Evolutionary conservation across 2,329 filamentous ascomycete genomes (phyloP).

Genomic region (Diaporthe eres): DNA sequence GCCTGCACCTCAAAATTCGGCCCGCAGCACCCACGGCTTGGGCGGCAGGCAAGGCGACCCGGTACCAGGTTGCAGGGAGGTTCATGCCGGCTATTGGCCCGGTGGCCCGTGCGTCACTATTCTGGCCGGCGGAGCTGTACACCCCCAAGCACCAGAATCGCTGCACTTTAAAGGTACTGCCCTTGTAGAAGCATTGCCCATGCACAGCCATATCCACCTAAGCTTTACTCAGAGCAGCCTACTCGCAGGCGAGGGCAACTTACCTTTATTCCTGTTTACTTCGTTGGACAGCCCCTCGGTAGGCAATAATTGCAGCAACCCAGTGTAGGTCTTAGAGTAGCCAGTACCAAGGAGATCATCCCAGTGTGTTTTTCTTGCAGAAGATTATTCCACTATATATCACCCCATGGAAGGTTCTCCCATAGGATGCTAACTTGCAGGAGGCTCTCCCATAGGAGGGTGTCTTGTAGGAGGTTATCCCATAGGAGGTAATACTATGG

Average conservation of each 20-base stretch:
- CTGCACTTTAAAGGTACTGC: too few relatives aligned
- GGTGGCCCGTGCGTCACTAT: background rate
- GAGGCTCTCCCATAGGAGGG: too few relatives aligned
- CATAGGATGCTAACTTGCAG: too few relatives aligned
- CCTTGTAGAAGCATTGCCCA: background rate
- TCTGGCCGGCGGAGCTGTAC: background rate
- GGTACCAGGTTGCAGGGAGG: background rate
- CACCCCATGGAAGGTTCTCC: background rate
- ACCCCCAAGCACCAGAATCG: too few relatives aligned
- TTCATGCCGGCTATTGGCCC: background rate
- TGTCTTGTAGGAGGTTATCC: background rate
- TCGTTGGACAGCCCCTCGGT: background rate
- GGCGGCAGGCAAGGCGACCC: conserved; percentile 38
- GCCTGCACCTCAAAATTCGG: conserved; percentile 38
- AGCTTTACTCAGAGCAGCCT: background rate
- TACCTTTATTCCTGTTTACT: background rate
- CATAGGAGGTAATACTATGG: background rate
- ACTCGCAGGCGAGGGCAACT: background rate
- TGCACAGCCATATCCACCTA: too few relatives aligned
- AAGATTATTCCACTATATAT: background rate
- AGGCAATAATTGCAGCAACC: background rate
- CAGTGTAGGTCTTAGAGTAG: background rate
- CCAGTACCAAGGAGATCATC: too few relatives aligned
- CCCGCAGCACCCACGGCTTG: background rate
- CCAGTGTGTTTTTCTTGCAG: background rate